A percentile compares a stretch with the other conserved stretches of the same genome.
Evolutionary conservation across 441 rosid species (phyloP).

Genomic region (Eruca vesicaria): DNA sequence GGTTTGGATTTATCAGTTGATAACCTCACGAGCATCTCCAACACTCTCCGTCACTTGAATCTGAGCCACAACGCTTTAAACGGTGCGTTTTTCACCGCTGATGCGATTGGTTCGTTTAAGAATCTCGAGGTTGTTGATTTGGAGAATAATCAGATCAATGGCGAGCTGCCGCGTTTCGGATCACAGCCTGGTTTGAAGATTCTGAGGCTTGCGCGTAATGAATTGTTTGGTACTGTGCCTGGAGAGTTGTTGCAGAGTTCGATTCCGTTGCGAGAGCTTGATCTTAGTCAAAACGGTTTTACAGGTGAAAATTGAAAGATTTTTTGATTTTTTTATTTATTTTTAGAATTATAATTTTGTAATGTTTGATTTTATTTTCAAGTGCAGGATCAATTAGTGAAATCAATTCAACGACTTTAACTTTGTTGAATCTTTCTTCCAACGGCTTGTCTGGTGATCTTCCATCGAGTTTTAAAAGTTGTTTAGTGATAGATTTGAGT

Average conservation of each 20-base stretch:
- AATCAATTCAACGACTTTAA: conserved; percentile 64
- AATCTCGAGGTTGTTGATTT: conserved; percentile 73
- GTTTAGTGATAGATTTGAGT: conserved; percentile 66
- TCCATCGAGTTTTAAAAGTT: conserved; percentile 48
- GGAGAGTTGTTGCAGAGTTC: conserved; percentile 60
- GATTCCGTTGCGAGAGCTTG: conserved; percentile 63
- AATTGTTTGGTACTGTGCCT: conserved; percentile 61
- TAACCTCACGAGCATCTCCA: conserved; percentile 69
- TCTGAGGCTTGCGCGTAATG: conserved; percentile 62
- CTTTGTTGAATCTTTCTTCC: conserved; percentile 72
- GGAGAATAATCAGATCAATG: conserved; percentile 51
- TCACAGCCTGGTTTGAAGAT: conserved; percentile 49
- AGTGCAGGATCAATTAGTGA: conserved; percentile 63
- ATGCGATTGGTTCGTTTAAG: conserved; percentile 57
- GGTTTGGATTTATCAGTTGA: conserved; percentile 42
- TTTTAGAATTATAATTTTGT: too few relatives aligned
- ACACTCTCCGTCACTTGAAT: conserved; percentile 61
- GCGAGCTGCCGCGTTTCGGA: conserved; percentile 65
- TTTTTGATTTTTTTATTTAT: background rate
- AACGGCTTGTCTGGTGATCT: conserved; percentile 71
- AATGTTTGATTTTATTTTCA: conserved; percentile 18
- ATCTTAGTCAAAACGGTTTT: conserved; percentile 87
- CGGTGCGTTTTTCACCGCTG: conserved; percentile 56
- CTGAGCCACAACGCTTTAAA: conserved; percentile 62
- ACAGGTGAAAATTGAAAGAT: conserved; percentile 54